phyloP scores from a whole-genome alignment of 352 stramenopile species.

The Globisporangium megalacanthum region DNA sequence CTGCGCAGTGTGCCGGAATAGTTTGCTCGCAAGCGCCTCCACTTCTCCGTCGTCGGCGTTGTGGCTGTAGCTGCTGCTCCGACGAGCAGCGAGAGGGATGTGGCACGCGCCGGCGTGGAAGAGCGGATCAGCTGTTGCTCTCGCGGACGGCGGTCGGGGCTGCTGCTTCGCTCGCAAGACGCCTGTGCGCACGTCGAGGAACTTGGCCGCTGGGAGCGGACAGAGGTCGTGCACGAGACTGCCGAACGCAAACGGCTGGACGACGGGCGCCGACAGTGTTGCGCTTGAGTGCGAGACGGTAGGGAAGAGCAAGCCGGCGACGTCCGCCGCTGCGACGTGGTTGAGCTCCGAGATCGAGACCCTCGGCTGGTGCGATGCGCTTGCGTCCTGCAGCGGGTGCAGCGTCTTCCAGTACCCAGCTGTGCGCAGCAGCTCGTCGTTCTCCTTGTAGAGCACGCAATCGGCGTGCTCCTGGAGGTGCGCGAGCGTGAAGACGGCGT shows the following conservation, averaged over 20 bases:
- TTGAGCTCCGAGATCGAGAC: constrained; percentile 66
- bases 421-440: constrained; percentile 69
- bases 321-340: constrained; percentile 38
- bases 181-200: constrained; percentile 50
- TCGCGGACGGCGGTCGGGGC: neutral
- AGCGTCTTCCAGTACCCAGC: constrained; percentile 51
- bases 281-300: constrained; percentile 2
- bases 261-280: constrained; percentile 1
- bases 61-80: neutral
- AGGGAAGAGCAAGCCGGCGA: constrained; percentile 61
- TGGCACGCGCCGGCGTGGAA: constrained; percentile 11
- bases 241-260: constrained; percentile 43
- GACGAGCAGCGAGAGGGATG: neutral
- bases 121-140: constrained; percentile 2
- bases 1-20: constrained; percentile 12
- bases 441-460: constrained; percentile 81
- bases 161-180: constrained; percentile 1
- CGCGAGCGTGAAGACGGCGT: constrained; percentile 63
- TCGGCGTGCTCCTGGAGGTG: constrained; percentile 70
- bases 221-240: constrained; percentile 56
- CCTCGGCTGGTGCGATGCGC: constrained; percentile 3
- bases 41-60: neutral
- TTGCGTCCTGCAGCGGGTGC: constrained; percentile 1
- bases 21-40: neutral
- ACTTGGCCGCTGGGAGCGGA: constrained; percentile 49